Evolutionary conservation across 306 rosid genomes (phyloP).

Genomic region (Senna siamea): DNA sequence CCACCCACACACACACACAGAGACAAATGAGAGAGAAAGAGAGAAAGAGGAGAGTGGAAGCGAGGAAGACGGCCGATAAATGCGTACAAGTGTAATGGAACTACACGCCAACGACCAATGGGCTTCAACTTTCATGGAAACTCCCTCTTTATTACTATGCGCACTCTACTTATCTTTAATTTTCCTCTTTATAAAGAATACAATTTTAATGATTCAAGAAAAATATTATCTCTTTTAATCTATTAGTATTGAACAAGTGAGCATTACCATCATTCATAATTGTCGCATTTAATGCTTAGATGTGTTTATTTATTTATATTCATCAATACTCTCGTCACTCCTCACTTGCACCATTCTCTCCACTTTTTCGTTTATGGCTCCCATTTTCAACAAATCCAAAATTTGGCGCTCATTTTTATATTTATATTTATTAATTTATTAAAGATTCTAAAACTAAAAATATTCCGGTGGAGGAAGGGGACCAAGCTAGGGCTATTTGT

Average conservation of each 20-base stretch:
- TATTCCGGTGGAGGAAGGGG: conserved; percentile 32
- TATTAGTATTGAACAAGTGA: too few species aligned
- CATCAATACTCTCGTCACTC: conserved; percentile 21
- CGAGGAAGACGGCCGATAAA: conserved; percentile 25
- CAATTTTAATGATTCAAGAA: too few species aligned
- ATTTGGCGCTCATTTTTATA: background rate
- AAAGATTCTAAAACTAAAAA: background rate
- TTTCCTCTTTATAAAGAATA: too few species aligned
- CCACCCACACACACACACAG: too few species aligned
- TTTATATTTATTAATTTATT: too few species aligned
- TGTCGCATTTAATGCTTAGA: too few species aligned
- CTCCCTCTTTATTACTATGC: conserved; percentile 32
- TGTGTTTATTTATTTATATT: too few species aligned
- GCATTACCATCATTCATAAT: too few species aligned
- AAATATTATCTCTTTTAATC: too few species aligned
- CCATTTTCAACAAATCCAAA: background rate
- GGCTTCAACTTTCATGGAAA: conserved; percentile 38
- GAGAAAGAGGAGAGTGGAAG: conserved; percentile 19
- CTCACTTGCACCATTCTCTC: background rate
- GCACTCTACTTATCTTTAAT: background rate
- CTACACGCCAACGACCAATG: conserved; percentile 41
- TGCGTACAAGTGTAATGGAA: conserved; percentile 44
- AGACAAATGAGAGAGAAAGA: too few species aligned
- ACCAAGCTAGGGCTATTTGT: conserved; percentile 27
- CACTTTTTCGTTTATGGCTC: background rate